phyloP scores from a whole-genome alignment of 106 monocot genomes.

The Dioscorea alata region DNA sequence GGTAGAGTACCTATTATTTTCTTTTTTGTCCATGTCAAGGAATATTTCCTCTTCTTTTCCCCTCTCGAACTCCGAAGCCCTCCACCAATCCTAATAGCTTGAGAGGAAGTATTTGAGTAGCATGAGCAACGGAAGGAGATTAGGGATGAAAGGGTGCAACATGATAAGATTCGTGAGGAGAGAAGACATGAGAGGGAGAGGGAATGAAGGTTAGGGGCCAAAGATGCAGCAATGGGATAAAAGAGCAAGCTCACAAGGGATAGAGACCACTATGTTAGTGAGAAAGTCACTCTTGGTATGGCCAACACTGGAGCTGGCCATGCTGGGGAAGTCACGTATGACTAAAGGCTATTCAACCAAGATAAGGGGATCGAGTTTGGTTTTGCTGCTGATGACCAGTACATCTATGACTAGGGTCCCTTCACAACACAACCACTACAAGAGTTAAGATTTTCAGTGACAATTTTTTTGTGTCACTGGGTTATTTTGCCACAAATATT shows the following conservation, averaged over 20 bases:
- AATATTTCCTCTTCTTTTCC: too few species aligned
- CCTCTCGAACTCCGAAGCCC: too few species aligned
- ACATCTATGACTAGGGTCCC: slow-evolving; percentile 83
- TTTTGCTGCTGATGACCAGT: slow-evolving; percentile 87
- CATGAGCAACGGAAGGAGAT: slow-evolving; percentile 53
- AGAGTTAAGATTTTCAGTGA: too few species aligned
- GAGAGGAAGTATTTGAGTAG: too few species aligned
- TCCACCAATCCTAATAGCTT: too few species aligned
- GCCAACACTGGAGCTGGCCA: slow-evolving; percentile 65
- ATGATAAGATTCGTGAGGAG: slow-evolving; percentile 89
- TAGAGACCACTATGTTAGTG: slow-evolving; percentile 82
- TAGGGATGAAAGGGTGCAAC: slow-evolving; percentile 70
- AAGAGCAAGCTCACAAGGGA: slow-evolving; percentile 94
- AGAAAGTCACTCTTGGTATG: slow-evolving; percentile 96
- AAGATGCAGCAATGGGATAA: slow-evolving; percentile 80
- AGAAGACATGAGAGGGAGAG: slow-evolving; percentile 86
- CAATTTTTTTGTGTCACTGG: too few species aligned
- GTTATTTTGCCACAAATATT: too few species aligned
- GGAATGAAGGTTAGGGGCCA: slow-evolving; percentile 81
- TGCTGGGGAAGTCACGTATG: slow-evolving; percentile 85
- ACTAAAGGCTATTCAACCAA: slow-evolving; percentile 92
- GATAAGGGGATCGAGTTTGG: slow-evolving; percentile 98
- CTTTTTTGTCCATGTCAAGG: too few species aligned
- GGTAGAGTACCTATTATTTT: too few species aligned
- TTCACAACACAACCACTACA: slow-evolving; percentile 93